phyloP scores from a whole-genome alignment of 345 rosid species.

The Eucalyptus brandiana region DNA sequence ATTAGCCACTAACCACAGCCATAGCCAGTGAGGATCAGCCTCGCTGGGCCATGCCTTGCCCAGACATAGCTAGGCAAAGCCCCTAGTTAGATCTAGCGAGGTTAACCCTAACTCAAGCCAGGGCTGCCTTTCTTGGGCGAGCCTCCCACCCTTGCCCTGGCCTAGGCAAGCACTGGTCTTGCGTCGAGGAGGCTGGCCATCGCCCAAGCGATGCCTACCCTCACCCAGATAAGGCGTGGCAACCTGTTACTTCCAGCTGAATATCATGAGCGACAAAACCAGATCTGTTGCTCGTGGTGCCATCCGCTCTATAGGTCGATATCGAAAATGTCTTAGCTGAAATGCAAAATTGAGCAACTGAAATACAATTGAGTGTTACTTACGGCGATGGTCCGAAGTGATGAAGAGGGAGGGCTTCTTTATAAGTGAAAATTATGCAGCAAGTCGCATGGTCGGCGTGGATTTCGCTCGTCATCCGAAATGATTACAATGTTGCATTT shows the following conservation, averaged over 20 bases:
- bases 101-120: rapidly evolving
- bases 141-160: too few relatives aligned
- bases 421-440: not conserved
- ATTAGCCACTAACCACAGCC: rapidly evolving
- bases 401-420: too few relatives aligned
- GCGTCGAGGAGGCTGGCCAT: rapidly evolving
- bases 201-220: rapidly evolving
- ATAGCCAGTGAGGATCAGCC: rapidly evolving
- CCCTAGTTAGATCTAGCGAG: rapidly evolving
- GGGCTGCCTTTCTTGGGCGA: too few relatives aligned
- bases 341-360: too few relatives aligned
- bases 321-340: too few relatives aligned
- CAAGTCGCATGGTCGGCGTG: not conserved
- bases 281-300: not conserved
- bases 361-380: too few relatives aligned
- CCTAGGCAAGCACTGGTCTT: rapidly evolving
- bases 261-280: too few relatives aligned
- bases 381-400: too few relatives aligned
- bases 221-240: too few relatives aligned
- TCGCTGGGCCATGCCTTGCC: too few relatives aligned
- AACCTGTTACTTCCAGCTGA: too few relatives aligned
- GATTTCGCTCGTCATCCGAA: not conserved
- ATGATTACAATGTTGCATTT: not conserved
- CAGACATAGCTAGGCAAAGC: rapidly evolving
- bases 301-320: not conserved